A percentile compares a stretch with the other conserved stretches of the same genome.
Evolutionary conservation across 2,329 filamentous ascomycete species (phyloP).

Genomic region (Orbilia quercus): DNA sequence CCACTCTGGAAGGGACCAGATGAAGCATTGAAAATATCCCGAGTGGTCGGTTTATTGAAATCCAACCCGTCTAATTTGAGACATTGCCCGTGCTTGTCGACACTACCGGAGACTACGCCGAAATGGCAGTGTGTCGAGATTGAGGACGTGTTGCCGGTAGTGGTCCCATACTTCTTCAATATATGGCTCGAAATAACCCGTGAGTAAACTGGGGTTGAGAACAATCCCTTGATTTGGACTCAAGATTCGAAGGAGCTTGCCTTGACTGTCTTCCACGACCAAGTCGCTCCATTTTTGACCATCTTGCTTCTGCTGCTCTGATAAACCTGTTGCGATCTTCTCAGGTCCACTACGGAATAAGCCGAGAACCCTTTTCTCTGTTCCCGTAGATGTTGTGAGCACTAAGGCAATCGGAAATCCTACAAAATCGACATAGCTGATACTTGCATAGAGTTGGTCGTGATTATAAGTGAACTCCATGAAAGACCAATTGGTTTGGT

Average conservation of each 20-base stretch:
- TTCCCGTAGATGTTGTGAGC: constrained; percentile 65
- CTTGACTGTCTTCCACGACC: constrained; percentile 64
- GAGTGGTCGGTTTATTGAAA: constrained; percentile 70
- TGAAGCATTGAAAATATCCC: constrained; percentile 75
- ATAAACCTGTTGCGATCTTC: constrained; percentile 68
- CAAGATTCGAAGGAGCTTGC: constrained; percentile 63
- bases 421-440: constrained; percentile 81
- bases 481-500: constrained; percentile 73
- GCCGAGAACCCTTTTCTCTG: constrained; percentile 69
- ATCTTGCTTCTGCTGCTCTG: constrained; percentile 69
- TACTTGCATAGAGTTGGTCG: constrained; percentile 73
- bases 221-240: constrained; percentile 64
- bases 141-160: constrained; percentile 65
- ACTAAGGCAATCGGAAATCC: constrained; percentile 71
- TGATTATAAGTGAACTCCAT: constrained; percentile 76
- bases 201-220: constrained; percentile 64
- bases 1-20: constrained; percentile 69
- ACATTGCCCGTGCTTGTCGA: constrained; percentile 63
- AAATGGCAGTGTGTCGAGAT: constrained; percentile 73
- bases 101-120: constrained; percentile 69
- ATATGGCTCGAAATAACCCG: constrained; percentile 65
- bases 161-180: constrained; percentile 65
- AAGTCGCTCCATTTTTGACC: constrained; percentile 73
- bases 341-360: constrained; percentile 71
- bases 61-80: constrained; percentile 65